Evolutionary conservation across 345 rosid genomes (phyloP).

Genomic region (Salix brachista): DNA sequence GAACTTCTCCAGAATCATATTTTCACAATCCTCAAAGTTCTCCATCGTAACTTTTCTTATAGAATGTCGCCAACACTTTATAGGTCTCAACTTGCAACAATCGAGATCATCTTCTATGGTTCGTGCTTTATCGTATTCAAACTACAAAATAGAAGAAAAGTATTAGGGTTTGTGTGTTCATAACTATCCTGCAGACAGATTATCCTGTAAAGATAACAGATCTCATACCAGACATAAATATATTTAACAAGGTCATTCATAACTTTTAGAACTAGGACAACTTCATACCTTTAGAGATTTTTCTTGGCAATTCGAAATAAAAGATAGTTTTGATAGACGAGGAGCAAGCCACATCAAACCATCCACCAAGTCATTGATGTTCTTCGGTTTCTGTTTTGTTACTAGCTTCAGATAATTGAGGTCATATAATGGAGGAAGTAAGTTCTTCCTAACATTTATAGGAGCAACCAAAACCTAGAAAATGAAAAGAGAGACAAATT

Average conservation of each 20-base stretch:
- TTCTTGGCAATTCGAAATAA: neutral
- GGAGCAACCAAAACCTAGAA: neutral
- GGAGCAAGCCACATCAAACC: neutral
- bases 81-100: neutral
- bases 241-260: no score
- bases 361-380: neutral
- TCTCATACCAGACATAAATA: neutral
- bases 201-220: neutral
- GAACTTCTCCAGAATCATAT: no score
- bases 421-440: neutral
- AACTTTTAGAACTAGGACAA: neutral
- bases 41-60: no score
- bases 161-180: neutral
- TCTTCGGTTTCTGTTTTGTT: neutral
- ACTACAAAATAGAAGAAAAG: neutral
- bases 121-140: neutral
- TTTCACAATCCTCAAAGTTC: no score
- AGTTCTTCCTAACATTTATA: neutral
- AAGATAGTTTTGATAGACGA: neutral
- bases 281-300: neutral
- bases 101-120: neutral
- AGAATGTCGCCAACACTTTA: no score
- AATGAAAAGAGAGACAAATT: neutral
- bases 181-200: neutral
- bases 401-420: neutral